Conservation (phyloP, 768 basidiomycete species). For the Lactarius evosmus region DNA sequence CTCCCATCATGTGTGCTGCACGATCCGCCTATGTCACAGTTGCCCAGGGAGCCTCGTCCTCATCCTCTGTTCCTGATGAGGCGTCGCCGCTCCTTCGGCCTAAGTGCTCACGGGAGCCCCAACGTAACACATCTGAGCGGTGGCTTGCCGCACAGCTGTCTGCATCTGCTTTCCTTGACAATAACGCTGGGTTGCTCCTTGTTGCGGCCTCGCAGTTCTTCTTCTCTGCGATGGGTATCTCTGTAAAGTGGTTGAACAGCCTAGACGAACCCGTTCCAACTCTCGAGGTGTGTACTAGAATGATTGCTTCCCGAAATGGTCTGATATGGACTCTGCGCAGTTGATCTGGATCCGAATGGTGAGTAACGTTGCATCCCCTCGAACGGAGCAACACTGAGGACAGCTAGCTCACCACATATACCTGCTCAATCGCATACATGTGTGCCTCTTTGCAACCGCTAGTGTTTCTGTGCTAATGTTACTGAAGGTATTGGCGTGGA, state of each 20-base stretch:
- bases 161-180: not conserved
- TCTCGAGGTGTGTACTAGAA: not conserved
- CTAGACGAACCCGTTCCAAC: not conserved
- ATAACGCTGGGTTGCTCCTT: not conserved
- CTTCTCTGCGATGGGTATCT: not conserved
- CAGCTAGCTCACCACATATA: not conserved
- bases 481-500: not conserved
- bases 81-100: not conserved
- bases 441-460: not conserved
- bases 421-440: not conserved
- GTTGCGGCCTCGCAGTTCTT: not conserved
- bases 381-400: not conserved
- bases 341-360: constrained; percentile 1
- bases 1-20: not conserved
- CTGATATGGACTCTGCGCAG: not conserved
- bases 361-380: not conserved
- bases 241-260: not conserved
- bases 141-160: not conserved
- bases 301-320: not conserved
- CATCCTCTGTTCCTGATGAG: not conserved
- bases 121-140: not conserved
- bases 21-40: not conserved
- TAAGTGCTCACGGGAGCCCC: not conserved
- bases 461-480: not conserved
- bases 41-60: not conserved